Evolutionary conservation across 768 basidiomycete genomes (phyloP).

Genomic region (Lentinula aciculospora): DNA sequence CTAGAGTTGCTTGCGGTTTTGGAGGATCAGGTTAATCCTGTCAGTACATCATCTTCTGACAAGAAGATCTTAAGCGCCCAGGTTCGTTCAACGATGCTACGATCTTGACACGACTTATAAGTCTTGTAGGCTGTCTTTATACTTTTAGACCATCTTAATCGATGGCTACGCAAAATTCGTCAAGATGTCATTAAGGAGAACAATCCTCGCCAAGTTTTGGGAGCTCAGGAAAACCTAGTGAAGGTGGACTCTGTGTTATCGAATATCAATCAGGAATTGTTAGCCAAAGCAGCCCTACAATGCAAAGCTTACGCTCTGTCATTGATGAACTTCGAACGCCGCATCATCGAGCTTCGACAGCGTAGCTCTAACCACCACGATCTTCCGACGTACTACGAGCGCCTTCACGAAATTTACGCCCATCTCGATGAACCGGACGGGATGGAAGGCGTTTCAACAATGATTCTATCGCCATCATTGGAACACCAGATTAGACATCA

Average conservation of each 20-base stretch:
- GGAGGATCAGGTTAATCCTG: constrained; percentile 73
- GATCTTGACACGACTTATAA: neutral
- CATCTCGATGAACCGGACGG: constrained; percentile 97
- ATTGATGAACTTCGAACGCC: constrained; percentile 91
- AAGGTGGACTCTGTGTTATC: constrained; percentile 77
- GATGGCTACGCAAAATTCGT: constrained; percentile 76
- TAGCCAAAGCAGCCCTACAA: constrained; percentile 90
- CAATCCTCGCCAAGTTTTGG: constrained; percentile 40
- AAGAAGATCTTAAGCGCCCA: constrained; percentile 92
- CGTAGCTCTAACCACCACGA: constrained; percentile 36
- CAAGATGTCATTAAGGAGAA: constrained; percentile 59
- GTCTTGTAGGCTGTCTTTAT: constrained; percentile 76
- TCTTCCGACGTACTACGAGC: constrained; percentile 75
- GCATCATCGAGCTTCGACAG: constrained; percentile 52
- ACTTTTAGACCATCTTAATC: constrained; percentile 91
- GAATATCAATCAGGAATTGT: constrained; percentile 79
- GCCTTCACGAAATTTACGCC: constrained; percentile 93
- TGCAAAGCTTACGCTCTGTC: constrained; percentile 94
- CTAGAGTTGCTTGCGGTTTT: constrained; percentile 77
- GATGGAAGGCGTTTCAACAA: constrained; percentile 94
- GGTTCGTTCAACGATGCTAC: constrained; percentile 34
- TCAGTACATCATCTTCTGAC: constrained; percentile 57
- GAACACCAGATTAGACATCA: constrained; percentile 98
- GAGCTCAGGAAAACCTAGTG: constrained; percentile 53
- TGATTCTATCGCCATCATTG: constrained; percentile 82